Conservation (phyloP, 2,329 filamentous ascomycete genomes). For the Phoma herbarum region DNA sequence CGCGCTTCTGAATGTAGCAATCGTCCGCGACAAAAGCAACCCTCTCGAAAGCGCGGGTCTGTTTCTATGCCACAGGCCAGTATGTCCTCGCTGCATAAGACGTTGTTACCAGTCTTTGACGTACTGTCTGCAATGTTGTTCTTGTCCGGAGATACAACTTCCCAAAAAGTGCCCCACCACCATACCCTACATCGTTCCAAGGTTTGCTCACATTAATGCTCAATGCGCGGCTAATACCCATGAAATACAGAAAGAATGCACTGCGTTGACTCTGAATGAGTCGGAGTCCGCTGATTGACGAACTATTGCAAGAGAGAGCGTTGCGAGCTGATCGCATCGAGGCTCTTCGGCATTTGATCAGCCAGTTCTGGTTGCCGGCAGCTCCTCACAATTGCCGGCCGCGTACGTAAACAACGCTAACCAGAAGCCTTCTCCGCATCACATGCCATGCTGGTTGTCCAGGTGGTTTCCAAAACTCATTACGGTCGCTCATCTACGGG, state of each 20-base stretch:
- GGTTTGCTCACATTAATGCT: no score
- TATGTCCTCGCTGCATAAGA: not conserved
- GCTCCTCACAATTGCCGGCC: constrained; percentile 12
- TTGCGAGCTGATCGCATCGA: not conserved
- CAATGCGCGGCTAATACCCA: not conserved
- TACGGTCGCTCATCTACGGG: not conserved
- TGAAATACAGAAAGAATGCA: not conserved
- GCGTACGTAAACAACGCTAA: constrained; percentile 10
- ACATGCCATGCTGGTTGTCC: not conserved
- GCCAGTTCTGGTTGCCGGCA: not conserved
- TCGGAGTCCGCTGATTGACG: not conserved
- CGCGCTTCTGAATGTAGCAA: constrained; percentile 5
- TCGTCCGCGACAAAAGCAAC: not conserved
- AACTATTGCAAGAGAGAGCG: not conserved
- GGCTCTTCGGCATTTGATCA: constrained; percentile 13
- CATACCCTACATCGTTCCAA: constrained; percentile 8
- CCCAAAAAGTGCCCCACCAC: constrained; percentile 2
- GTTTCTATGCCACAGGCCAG: not conserved
- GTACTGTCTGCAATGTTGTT: not conserved
- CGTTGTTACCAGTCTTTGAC: not conserved
- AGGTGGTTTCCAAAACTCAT: not conserved
- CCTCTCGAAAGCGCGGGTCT: no score
- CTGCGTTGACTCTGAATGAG: not conserved
- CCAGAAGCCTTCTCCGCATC: constrained; percentile 1
- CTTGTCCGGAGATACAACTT: not conserved